These are phyloP conservation scores for Theileria annulata DNA, from an alignment of 169 alveolate genomes.

Conservation along the genomic window DNA sequence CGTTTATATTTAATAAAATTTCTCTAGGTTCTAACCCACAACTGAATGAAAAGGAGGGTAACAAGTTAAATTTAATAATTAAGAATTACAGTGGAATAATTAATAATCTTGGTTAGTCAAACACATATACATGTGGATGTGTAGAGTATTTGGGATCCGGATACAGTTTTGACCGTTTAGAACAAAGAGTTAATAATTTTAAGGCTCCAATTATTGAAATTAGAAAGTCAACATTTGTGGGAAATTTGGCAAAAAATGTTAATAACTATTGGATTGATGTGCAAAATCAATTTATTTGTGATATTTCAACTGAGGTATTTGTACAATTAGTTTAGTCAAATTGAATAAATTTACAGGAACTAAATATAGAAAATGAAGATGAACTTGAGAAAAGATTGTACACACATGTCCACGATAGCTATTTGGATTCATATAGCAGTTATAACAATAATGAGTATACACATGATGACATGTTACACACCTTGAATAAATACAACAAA, in stretches of 20 bases:
- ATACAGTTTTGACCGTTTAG: conserved; percentile 40
- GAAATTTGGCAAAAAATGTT: not conserved
- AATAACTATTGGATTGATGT: conserved; percentile 9
- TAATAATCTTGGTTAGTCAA: not conserved
- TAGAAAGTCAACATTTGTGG: conserved; percentile 10
- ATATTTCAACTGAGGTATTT: conserved; percentile 52
- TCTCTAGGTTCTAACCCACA: not conserved
- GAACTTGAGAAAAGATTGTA: not conserved
- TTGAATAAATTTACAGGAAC: conserved; percentile 19
- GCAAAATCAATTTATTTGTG: conserved; percentile 46
- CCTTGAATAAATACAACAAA: not conserved
- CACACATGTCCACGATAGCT: not conserved
- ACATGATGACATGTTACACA: conserved; percentile 33
- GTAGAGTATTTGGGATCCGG: conserved; percentile 65
- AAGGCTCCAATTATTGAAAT: conserved; percentile 50
- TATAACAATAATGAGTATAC: not conserved
- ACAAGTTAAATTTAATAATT: not conserved
- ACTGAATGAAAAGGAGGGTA: not conserved
- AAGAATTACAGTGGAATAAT: not conserved
- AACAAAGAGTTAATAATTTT: conserved; percentile 38
- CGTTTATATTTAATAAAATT: not conserved
- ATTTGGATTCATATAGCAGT: not conserved
- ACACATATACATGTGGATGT: not conserved
- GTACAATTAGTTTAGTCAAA: not conserved
- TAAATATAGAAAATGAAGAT: conserved; percentile 24